Evolutionary conservation across 345 rosid genomes (phyloP).

Genomic region (Hibiscus tridactylites): DNA sequence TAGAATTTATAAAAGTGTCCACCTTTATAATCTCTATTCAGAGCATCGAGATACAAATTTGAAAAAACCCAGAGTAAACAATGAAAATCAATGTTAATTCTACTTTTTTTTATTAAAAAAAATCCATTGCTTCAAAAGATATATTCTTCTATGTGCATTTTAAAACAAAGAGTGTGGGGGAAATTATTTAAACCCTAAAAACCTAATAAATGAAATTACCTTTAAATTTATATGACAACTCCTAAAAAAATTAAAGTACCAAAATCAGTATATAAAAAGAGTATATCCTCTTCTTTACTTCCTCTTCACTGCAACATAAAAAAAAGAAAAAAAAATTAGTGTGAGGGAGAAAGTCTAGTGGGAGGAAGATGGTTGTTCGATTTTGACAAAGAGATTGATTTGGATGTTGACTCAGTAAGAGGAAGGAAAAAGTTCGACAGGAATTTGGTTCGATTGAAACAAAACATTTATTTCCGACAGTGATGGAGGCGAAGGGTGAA

Average conservation of each 20-base stretch:
- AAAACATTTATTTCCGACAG: no score
- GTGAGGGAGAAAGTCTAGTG: no score
- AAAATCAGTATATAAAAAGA: slow-evolving; percentile 78
- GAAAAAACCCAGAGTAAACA: slow-evolving; percentile 81
- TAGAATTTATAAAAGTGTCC: slow-evolving; percentile 9
- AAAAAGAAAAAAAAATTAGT: background rate
- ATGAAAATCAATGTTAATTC: background rate
- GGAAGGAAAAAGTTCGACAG: no score
- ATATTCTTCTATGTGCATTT: no score
- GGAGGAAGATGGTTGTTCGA: no score
- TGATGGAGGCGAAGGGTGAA: no score
- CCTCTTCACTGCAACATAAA: slow-evolving; percentile 61
- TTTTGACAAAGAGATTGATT: no score
- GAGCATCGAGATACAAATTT: slow-evolving; percentile 90
- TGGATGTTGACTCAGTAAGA: no score
- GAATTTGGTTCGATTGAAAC: no score
- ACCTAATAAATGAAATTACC: slow-evolving; percentile 32
- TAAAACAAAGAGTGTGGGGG: no score
- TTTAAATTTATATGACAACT: slow-evolving; percentile 80
- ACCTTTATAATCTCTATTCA: slow-evolving; percentile 97
- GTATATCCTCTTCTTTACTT: slow-evolving; percentile 96
- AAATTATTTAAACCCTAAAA: background rate
- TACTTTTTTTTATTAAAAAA: background rate
- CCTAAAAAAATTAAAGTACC: slow-evolving; percentile 92
- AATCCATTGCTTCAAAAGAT: background rate